A percentile compares a stretch with the other conserved stretches of the same genome.
These are phyloP conservation scores for Bidens hawaiensis DNA, from an alignment of 140 eudicot genomes.

Conservation along the genomic window DNA sequence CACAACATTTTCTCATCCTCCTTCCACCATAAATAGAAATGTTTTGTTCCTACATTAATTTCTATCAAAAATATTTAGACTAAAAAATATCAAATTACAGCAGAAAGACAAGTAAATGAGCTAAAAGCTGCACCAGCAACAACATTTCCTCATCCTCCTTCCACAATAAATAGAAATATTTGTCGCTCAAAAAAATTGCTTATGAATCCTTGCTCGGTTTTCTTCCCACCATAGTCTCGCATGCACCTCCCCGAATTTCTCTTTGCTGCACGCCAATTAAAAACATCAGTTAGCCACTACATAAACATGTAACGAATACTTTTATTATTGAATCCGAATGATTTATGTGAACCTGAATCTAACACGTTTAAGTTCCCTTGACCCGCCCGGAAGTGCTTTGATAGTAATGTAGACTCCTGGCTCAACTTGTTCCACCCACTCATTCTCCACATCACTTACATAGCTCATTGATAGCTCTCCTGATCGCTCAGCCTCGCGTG, in stretches of 20 bases:
- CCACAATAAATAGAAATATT: too few species aligned
- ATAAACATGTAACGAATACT: neutral
- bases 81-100: neutral
- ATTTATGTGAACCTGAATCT: slow-evolving; percentile 1
- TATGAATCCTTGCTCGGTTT: neutral
- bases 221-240: slow-evolving; percentile 7
- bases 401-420: slow-evolving; percentile 1
- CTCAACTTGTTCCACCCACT: neutral
- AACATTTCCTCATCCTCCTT: too few species aligned
- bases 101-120: too few species aligned
- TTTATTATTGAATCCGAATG: too few species aligned
- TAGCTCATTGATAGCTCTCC: neutral
- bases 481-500: neutral
- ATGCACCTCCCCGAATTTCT: neutral
- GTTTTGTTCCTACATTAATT: neutral
- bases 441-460: neutral
- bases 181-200: neutral
- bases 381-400: neutral
- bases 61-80: too few species aligned
- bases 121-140: too few species aligned
- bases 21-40: neutral
- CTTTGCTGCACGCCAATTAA: neutral
- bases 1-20: neutral
- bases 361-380: neutral
- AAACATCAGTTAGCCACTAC: neutral